Evolutionary conservation across 1,284 basidiomycete species (phyloP), one percentile per base, ranked within the genome.

Genomic region (Cutaneotrichosporon cutaneum): DNA sequence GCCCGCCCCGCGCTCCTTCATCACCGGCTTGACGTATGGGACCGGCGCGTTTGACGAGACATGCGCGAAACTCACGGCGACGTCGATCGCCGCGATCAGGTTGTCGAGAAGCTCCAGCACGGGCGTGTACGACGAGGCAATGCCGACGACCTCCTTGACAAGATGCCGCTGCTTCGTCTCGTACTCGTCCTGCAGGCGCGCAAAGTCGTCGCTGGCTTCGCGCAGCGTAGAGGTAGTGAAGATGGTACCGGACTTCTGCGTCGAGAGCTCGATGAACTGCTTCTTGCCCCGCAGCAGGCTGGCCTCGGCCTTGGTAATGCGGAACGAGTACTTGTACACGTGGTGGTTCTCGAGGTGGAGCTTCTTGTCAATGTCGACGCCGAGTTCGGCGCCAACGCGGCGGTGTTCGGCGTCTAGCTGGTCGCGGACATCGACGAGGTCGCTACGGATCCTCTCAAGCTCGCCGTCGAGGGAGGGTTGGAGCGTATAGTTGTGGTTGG

Each of bases 291-390:
- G 81, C 53, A 96, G 83, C n/a, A 80, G 81, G 72, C 89, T 88
- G 0, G 90, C 88, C 68, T 97, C 94, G 61, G 86, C 90, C 77
- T 96, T 96, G 8, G 94, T 96, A 42, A 99, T 80, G 24, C 96
- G 83, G 80, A 99, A 90, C 71, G 91, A 94, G 76, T 98, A 96
- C 4, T 94, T 94, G 75, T 97, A 94, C 5, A 87, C 85, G 61
- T 86, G 85, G 64, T 90, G 92, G 72, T 96, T 95, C 81, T 99
- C 96, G 35, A 99, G 82, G 78, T 98, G 94, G 21, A 99, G 82
- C 81, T 98, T 98, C 82, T 97, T 96, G 74, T 96, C 92, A 1
- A 92, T 85, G 36, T 95, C 93, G n/a, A 99, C 74, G 4, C 83
- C 85, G 1, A 98, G 83, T 56, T 93, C 90, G 8, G 82, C 80